Base-by-base conservation (phyloP, 1,284 basidiomycete species). In the Ganoderma lingzhi region DNA sequence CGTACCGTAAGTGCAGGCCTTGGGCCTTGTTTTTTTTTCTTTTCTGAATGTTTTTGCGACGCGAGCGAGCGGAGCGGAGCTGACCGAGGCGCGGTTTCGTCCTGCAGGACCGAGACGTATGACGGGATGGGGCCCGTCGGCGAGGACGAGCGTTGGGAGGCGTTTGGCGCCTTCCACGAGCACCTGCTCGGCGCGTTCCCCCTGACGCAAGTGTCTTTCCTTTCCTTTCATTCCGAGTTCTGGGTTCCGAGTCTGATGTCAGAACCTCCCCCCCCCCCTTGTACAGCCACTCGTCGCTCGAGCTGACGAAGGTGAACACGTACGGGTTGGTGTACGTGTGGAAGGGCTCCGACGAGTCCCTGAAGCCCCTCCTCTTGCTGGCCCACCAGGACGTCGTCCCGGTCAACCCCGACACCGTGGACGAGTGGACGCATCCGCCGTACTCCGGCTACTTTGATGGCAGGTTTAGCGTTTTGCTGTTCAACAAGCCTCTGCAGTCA, bases 381-480 rank as follows among this genome's bases (percentile, higher is more conserved):
- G 90, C 84, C 0, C 92, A 93, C 76, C 89, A 92, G 82, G 88
- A 90, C 74, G 87, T 87, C 45, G 88, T 89, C 1, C 88, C 88
- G 28, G 88, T 88, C 2, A 84, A 90, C 66, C 82, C 84, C 32
- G 80, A 85, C 61, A 86, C 88, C 4, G 78, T 85, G 15, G 82
- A 82, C 63, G 74, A 83, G 53, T 93, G 91, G 91, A 74, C 65
- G 6, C 76, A 82, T 65, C 80, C 80, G 15, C 81, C 80, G 19
- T 82, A 74, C 74, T 82, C 80, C 19, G 81, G 80, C 9, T 70
- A 79, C 66, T 82, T 77, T 66, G 81, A 82, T 60, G 81, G 80
- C 23, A 23, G 0, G 23, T 23, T 23, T 23, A 0, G 23, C 23
- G 23, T 23, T 23, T 23, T 23, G 23, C 23, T 23, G 23, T 23